Conservation (phyloP, 495 filamentous ascomycete species). For the Oleoguttula mirabilis region DNA sequence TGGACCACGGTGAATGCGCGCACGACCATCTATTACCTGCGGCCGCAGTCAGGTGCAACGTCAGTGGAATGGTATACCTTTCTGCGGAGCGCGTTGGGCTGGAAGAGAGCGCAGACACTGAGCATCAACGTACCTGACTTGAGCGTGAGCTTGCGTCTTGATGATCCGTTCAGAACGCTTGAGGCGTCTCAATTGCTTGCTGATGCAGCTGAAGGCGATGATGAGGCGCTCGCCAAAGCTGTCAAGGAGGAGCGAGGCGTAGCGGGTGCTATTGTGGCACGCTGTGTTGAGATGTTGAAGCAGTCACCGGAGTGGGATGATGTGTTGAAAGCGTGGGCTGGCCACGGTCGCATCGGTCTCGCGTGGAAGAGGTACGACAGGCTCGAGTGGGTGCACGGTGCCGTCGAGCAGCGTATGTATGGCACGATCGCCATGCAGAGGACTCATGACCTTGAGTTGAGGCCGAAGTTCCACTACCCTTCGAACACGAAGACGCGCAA, state of each 20-base stretch:
- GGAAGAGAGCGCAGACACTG: constrained; percentile 44
- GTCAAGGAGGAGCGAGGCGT: constrained; percentile 41
- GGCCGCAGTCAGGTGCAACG: constrained; percentile 50
- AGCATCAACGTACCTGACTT: constrained; percentile 58
- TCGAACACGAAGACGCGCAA: constrained; percentile 28
- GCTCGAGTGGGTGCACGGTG: constrained; percentile 61
- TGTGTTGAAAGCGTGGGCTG: constrained; percentile 48
- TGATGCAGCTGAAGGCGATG: constrained; percentile 33
- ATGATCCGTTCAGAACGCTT: constrained; percentile 49
- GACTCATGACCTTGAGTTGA: constrained; percentile 62
- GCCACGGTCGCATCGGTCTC: constrained; percentile 52
- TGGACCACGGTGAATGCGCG: constrained; percentile 48
- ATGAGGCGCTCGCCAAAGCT: constrained; percentile 36
- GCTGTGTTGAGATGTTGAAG: constrained; percentile 49
- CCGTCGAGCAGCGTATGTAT: constrained; percentile 62
- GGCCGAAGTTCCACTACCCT: constrained; percentile 58
- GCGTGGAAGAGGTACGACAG: constrained; percentile 70
- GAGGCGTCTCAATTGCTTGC: constrained; percentile 35
- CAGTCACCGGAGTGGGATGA: constrained; percentile 50
- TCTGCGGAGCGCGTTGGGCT: constrained; percentile 48
- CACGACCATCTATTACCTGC: constrained; percentile 55
- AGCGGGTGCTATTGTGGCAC: constrained; percentile 43
- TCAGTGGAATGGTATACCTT: constrained; percentile 70
- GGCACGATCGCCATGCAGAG: constrained; percentile 61
- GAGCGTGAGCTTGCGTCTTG: constrained; percentile 48